These are phyloP conservation scores for Leishmania major DNA, from an alignment of 208 protist genomes.

Conservation along the genomic window DNA sequence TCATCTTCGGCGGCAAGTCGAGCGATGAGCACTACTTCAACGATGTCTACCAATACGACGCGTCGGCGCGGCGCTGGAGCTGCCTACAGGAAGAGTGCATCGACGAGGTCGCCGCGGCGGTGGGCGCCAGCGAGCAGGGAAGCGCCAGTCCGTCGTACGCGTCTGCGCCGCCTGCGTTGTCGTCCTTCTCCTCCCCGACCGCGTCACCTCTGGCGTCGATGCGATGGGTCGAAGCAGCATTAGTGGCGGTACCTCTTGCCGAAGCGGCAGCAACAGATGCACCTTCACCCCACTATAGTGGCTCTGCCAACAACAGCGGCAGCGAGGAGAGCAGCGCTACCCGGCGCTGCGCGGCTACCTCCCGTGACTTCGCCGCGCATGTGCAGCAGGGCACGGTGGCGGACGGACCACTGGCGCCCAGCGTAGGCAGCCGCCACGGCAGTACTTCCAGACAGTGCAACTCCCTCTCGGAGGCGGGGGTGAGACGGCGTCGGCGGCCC, in stretches of 20 bases:
- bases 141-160: constrained; percentile 9
- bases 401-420: background rate
- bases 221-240: background rate
- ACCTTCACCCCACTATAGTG: background rate
- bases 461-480: background rate
- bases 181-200: background rate
- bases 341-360: background rate
- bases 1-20: constrained; percentile 62
- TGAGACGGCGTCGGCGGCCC: constrained; percentile 13
- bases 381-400: background rate
- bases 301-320: background rate
- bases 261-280: background rate
- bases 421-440: background rate
- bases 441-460: background rate
- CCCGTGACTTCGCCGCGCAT: background rate
- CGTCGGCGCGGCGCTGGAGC: constrained; percentile 27
- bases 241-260: background rate
- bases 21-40: constrained; percentile 38
- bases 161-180: constrained; percentile 2
- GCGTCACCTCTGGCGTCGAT: background rate
- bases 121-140: background rate
- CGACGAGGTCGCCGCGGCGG: background rate
- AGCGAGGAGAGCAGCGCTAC: background rate
- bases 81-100: constrained; percentile 8
- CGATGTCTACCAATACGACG: constrained; percentile 49